A percentile compares a stretch with the other conserved stretches of the same genome.
These are phyloP conservation scores for Silene conica DNA, from an alignment of 148 eudicot genomes.

Conservation along the genomic window DNA sequence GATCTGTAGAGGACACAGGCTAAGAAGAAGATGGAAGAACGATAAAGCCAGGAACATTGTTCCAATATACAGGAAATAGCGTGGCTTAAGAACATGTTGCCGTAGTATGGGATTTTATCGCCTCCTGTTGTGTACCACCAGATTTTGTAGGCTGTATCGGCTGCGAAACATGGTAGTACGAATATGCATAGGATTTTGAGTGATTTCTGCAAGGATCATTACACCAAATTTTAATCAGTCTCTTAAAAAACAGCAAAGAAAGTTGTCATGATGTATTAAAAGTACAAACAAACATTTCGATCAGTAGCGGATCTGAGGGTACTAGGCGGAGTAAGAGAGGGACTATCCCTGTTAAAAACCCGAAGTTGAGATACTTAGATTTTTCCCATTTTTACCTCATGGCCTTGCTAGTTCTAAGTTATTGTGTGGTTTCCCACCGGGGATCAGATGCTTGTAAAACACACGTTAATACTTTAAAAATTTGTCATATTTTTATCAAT, in stretches of 20 bases:
- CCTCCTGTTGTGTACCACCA: slow-evolving; percentile 93
- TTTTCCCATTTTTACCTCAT: no score
- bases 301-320: no score
- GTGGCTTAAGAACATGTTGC: slow-evolving; percentile 45
- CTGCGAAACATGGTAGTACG: slow-evolving; percentile 65
- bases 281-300: not conserved
- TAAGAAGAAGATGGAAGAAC: slow-evolving; percentile 67
- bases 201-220: slow-evolving; percentile 56
- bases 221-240: not conserved
- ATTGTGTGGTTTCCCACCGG: no score
- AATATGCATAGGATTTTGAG: slow-evolving; percentile 56
- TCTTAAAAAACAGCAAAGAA: not conserved
- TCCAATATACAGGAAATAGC: slow-evolving; percentile 50
- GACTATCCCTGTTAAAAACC: no score
- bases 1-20: slow-evolving; percentile 72
- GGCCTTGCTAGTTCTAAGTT: no score
- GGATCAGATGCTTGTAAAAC: no score
- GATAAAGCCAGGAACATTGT: slow-evolving; percentile 74
- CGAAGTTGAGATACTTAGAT: no score
- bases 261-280: not conserved
- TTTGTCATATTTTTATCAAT: not conserved
- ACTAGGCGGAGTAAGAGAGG: no score
- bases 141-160: slow-evolving; percentile 60
- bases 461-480: no score
- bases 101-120: slow-evolving; percentile 48